These are phyloP conservation scores for Aspergillus sp. DNA, from an alignment of 2,329 filamentous ascomycete genomes.

Conservation along the genomic window DNA sequence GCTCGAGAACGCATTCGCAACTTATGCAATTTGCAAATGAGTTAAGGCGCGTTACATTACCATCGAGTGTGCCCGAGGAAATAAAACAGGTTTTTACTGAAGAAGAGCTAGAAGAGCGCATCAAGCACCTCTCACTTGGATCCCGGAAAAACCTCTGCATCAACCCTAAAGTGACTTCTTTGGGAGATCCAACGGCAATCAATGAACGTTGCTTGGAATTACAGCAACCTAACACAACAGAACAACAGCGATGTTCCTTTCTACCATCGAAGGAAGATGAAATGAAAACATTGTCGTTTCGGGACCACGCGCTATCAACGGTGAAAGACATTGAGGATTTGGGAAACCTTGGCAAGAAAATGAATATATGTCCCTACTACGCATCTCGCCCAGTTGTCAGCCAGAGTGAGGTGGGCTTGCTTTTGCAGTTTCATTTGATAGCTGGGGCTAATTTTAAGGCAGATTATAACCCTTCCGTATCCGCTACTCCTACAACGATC, in stretches of 20 bases:
- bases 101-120: conserved; percentile 51
- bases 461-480: conserved; percentile 89
- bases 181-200: conserved; percentile 73
- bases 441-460: conserved; percentile 9
- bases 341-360: conserved; percentile 70
- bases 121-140: conserved; percentile 81
- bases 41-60: conserved; percentile 73
- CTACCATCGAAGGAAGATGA: conserved; percentile 77
- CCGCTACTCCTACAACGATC: conserved; percentile 83
- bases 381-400: conserved; percentile 84
- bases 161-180: conserved; percentile 73
- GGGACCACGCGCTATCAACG: conserved; percentile 78
- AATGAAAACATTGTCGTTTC: conserved; percentile 71
- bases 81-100: conserved; percentile 23
- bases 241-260: conserved; percentile 70
- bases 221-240: conserved; percentile 67
- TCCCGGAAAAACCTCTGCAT: conserved; percentile 89
- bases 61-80: conserved; percentile 64
- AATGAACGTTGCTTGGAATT: conserved; percentile 92
- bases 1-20: conserved; percentile 90
- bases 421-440: background rate
- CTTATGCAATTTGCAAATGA: conserved; percentile 85
- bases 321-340: conserved; percentile 94
- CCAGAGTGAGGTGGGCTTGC: conserved; percentile 65
- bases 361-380: conserved; percentile 92